Evolutionary conservation across 768 basidiomycete genomes (phyloP), one percentile per base, ranked within the genome.

Genomic region (Hemileccinum impolitum): DNA sequence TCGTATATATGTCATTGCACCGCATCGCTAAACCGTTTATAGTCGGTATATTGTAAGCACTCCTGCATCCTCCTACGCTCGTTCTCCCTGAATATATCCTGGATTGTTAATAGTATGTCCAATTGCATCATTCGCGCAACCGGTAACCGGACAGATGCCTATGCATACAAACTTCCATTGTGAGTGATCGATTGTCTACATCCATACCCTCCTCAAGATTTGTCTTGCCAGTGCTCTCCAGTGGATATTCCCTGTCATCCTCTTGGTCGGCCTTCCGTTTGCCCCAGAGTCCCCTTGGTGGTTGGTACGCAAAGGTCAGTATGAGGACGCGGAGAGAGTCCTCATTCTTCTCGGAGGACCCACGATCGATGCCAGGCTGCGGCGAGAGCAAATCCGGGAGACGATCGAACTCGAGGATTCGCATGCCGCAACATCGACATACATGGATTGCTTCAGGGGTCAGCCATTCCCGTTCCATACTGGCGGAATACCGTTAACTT

Each of bases 361-460:
- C 34, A 59, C 50, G 3, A 36, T 66, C 43, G 55, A 68, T 18
- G 63, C 52, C 17, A 62, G 57, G 31, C 21, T 54, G 3, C 59
- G 55, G 21, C 40, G 57, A 19, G 47, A 54, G n/a, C 60, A 63
- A 38, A 64, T 65, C 6, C 50, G 52, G 21, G 59, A 70, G 34
- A 68, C 68, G 6, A 66, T 68, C 23, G 51, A 55, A 30, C 48
- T 68, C 17, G 66, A 69, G 39, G 63, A 67, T 42, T 57, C 50
- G 43, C 50, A 66, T 25, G 61, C 64, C 3, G 26, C 45, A 4
- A 62, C 65, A 0, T 46, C 69, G 30, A 58, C 59, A 11, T 70
- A 70, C 43, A 23, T 23, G 41, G 67, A 70, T 41, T 70, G 69
- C 32, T 67, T 70, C 52, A 60, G 47, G 28, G 68, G 69, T 51